Evolutionary conservation across 108 stramenopile genomes (phyloP), one percentile per base, ranked within the genome.

Genomic region (Craspedostauros australis): DNA sequence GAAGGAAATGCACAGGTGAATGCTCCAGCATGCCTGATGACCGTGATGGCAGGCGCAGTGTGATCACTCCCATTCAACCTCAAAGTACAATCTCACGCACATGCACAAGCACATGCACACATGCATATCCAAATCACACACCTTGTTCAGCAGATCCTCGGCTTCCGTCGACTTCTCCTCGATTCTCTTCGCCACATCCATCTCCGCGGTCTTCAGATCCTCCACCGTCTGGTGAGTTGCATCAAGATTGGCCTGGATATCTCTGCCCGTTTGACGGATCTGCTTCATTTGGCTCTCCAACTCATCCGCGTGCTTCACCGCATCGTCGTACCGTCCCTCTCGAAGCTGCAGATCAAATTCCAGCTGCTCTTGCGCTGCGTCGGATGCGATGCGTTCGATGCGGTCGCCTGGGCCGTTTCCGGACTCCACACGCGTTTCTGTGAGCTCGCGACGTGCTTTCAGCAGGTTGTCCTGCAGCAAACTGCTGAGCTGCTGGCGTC

Each of bases 401-500:
- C 37, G 37, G 14, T 60, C 20, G 2, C 39, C 57, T 44, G 68
- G 70, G 14, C 36, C 50, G 9, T 62, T 59, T 12, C 62, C 58
- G 46, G 54, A 42, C 68, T 60, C 43, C 33, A 72, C 60, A n/a
- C 49, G 36, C 19, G 36, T 48, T 48, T 82, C 82, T 24, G 63
- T 66, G 20, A 93, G 63, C 64, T 88, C 91, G 6, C 66, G 60
- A n/a, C 69, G 80, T 15, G 86, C 77, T 54, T 75, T 84, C 54
- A 76, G 60, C n/a, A 95, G 77, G 55, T 93, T 88, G 56, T 88
- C 82, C 37, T 88, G 77, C 42, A 93, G 46, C n/a, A 82, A 67
- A 48, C 77, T 83, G 39, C 83, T 64, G 9, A 96, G 57, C 19
- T 66, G 64, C 23, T 82, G 80, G 22, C 75, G 76, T 41, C 80